Evolutionary conservation across 257 asterid genomes (phyloP).

Genomic region (Fraxinus quadrangulata): DNA sequence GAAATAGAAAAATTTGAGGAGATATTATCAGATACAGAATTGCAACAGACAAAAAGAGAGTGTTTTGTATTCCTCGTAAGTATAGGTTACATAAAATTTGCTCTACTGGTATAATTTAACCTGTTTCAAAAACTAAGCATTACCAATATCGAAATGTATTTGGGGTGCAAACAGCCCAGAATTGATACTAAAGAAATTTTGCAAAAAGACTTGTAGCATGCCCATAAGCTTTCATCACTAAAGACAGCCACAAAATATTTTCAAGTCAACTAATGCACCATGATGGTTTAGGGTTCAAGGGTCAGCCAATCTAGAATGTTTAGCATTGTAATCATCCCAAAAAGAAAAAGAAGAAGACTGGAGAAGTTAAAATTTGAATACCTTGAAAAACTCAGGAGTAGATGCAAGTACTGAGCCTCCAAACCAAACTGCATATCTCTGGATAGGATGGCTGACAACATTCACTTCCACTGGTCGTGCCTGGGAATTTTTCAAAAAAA

Average conservation of each 20-base stretch:
- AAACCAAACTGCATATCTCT: slow-evolving; percentile 98
- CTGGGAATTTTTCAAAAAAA: slow-evolving; percentile 43
- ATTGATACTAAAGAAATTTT: background rate
- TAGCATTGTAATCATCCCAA: background rate
- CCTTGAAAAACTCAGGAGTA: slow-evolving; percentile 90
- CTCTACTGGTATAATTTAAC: background rate
- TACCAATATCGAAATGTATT: background rate
- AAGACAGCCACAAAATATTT: background rate
- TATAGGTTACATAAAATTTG: background rate
- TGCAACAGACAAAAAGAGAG: background rate
- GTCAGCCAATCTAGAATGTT: background rate
- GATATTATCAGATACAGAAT: background rate
- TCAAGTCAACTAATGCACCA: background rate
- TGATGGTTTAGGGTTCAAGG: background rate
- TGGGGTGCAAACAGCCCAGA: background rate
- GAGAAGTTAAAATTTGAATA: slow-evolving; percentile 28
- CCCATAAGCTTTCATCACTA: background rate
- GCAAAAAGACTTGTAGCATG: background rate
- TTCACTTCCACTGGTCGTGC: slow-evolving; percentile 90
- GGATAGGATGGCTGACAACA: slow-evolving; percentile 91
- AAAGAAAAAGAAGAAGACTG: background rate
- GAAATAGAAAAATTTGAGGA: background rate
- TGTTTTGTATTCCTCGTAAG: background rate
- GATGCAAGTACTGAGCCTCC: slow-evolving; percentile 98
- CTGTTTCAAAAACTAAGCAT: background rate